A percentile compares a stretch with the other conserved stretches of the same genome.
Evolutionary conservation across 805 yeast genomes (phyloP).

Genomic region (Tanozyma kutaoensis): DNA sequence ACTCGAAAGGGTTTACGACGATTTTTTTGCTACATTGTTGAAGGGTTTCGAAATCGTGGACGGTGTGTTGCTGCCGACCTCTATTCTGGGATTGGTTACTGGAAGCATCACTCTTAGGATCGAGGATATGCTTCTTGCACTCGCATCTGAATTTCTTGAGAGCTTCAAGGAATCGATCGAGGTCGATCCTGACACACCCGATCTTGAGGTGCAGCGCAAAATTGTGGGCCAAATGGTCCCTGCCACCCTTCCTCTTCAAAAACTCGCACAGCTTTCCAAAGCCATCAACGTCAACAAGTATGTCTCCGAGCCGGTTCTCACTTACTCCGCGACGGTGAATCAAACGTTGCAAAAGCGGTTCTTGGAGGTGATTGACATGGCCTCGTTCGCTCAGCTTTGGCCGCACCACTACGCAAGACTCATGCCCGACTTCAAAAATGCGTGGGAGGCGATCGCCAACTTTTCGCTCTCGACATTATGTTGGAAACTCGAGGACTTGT

Average conservation of each 20-base stretch:
- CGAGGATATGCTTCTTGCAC: conserved; percentile 10
- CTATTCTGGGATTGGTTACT: conserved; percentile 6
- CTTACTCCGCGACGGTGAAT: conserved; percentile 2
- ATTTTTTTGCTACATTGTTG: conserved; percentile 4
- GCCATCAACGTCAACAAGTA: conserved; percentile 11
- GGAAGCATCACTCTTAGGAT: conserved; percentile 10
- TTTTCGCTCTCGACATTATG: conserved; percentile 13
- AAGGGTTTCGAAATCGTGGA: conserved; percentile 2
- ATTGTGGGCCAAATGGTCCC: conserved; percentile 7
- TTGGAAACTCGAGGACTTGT: conserved; percentile 22
- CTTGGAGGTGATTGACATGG: conserved; percentile 10
- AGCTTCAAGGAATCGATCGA: conserved; percentile 3
- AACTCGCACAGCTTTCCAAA: conserved; percentile 14
- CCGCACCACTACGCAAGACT: conserved; percentile 8
- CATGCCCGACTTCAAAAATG: conserved; percentile 4
- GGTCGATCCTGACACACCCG: conserved; percentile 3
- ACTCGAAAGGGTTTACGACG: conserved; percentile 3
- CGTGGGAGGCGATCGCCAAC: conserved; percentile 11
- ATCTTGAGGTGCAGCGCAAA: conserved; percentile 4
- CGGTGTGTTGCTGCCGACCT: neutral
- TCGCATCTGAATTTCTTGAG: conserved; percentile 4
- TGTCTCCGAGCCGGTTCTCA: conserved; percentile 6
- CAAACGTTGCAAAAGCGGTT: conserved; percentile 9
- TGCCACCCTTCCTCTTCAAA: conserved; percentile 5
- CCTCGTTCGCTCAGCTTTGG: conserved; percentile 9